Evolutionary conservation across 805 yeast genomes (phyloP).

Genomic region (Starmerella roubikii): DNA sequence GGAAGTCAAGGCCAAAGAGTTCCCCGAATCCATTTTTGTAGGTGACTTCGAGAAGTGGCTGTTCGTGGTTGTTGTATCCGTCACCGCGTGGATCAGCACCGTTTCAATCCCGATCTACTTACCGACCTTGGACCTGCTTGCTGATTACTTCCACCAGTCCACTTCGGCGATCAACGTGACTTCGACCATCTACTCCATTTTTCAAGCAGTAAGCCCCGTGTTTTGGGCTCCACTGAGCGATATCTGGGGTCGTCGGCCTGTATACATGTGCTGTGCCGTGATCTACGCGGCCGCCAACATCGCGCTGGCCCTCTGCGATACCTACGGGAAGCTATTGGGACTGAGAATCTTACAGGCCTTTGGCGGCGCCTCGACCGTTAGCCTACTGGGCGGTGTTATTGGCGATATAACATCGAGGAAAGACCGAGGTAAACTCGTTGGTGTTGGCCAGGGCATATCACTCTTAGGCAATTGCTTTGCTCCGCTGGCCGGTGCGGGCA

Average conservation of each 20-base stretch:
- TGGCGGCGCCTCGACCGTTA: conserved; percentile 62
- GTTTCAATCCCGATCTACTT: conserved; percentile 66
- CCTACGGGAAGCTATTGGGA: conserved; percentile 48
- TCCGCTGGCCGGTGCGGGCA: conserved; percentile 48
- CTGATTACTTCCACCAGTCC: conserved; percentile 39
- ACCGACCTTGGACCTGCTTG: conserved; percentile 55
- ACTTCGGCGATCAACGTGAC: conserved; percentile 52
- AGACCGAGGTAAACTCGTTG: conserved; percentile 59
- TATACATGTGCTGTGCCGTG: conserved; percentile 39
- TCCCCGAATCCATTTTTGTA: conserved; percentile 10
- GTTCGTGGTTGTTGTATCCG: conserved; percentile 7
- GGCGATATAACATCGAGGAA: conserved; percentile 58
- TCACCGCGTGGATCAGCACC: conserved; percentile 33
- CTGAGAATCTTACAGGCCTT: conserved; percentile 66
- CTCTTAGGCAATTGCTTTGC: conserved; percentile 68
- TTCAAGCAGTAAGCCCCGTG: conserved; percentile 69
- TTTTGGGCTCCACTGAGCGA: conserved; percentile 60
- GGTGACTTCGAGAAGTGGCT: conserved; percentile 12
- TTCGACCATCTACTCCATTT: conserved; percentile 59
- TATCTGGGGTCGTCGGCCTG: conserved; percentile 56
- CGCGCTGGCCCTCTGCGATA: conserved; percentile 47
- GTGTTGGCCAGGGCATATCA: conserved; percentile 49
- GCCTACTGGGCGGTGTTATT: conserved; percentile 54
- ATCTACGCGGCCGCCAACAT: conserved; percentile 49
- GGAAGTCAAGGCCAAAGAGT: too few species aligned